Base-by-base conservation (phyloP, 2,329 filamentous ascomycete genomes). In the Plectosphaerella plurivora region DNA sequence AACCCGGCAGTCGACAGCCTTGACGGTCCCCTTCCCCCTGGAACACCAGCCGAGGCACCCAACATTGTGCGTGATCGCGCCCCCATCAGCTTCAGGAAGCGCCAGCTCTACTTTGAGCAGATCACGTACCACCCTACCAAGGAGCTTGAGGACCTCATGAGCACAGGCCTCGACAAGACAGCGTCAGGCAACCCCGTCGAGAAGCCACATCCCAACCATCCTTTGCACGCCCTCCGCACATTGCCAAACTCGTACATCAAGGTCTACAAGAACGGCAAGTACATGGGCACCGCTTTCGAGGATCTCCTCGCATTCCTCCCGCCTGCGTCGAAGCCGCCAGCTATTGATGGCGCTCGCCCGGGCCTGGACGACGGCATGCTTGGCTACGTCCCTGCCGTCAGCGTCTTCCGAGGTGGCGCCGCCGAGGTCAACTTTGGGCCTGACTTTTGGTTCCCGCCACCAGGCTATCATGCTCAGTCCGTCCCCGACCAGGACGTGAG, bases 1-100 rank as follows among this genome's bases (percentile, higher is more conserved):
- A 96, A 97, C 64, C 90, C 91, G 1, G 85, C 89, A 3, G 84
- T 92, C 1, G 92, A 97, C 63, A 71, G 77, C 41, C 81, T 86
- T 58, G 83, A 86, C 45, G 76, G 81, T 5, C 70, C 75, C 10
- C 69, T 74, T 16, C 66, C 74, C 3, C 76, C 79, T 1, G 77
- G 80, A 3, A 18, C 18, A 9, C n/a, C 16, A 5, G 35, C 41
- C 35, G 35, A 25, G 20, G 81, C 81, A 0, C 73, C 83, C 15
- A 94, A 97, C 67, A 88, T 97, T 56, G 89, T 99, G 54, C 90
- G 95, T 56, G 95, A 99, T 68, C 89, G 94, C 47, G 91, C 97
- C 45, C 92, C 94, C 1, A 96, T 97, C 59, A 86, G 92, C 10
- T 95, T 96, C 75, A 97, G 96, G 69, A 85, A 88, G 42, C 41